Evolutionary conservation across 1,139 yeast genomes (phyloP).

Genomic region (Zygosaccharomyces sapae): DNA sequence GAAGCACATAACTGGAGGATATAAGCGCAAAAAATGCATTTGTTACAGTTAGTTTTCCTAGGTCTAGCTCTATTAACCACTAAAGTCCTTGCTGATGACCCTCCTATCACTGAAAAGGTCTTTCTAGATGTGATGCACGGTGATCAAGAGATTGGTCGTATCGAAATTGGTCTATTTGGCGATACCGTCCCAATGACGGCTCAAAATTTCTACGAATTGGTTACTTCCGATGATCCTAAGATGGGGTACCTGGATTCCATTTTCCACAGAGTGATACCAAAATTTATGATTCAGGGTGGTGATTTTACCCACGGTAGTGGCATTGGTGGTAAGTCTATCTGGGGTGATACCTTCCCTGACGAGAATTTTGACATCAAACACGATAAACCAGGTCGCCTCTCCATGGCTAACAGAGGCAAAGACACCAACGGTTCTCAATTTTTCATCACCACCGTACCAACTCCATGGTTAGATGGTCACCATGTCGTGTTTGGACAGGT

Average conservation of each 20-base stretch:
- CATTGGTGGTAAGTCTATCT: conserved; percentile 72
- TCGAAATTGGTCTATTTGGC: conserved; percentile 69
- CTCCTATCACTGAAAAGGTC: conserved; percentile 43
- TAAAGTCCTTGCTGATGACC: conserved; percentile 14
- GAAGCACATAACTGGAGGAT: background rate
- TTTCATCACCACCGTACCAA: conserved; percentile 62
- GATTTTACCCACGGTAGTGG: conserved; percentile 68
- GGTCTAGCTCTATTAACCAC: conserved; percentile 11
- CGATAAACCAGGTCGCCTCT: conserved; percentile 62
- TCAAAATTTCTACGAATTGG: conserved; percentile 62
- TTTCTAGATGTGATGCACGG: conserved; percentile 59
- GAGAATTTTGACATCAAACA: conserved; percentile 65
- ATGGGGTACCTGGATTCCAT: conserved; percentile 54
- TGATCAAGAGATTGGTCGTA: conserved; percentile 54
- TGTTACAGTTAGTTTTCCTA: conserved; percentile 6
- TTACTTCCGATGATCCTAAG: conserved; percentile 46
- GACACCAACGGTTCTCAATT: conserved; percentile 80
- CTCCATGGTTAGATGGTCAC: conserved; percentile 60
- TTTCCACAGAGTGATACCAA: conserved; percentile 73
- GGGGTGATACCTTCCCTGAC: conserved; percentile 64
- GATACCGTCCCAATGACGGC: conserved; percentile 71
- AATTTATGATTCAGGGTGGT: conserved; percentile 82
- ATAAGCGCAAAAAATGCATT: background rate
- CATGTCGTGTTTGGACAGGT: conserved; percentile 86
- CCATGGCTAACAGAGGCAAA: conserved; percentile 80